These are phyloP conservation scores for Anethum foeniculum DNA, from an alignment of 140 eudicot genomes.

Conservation along the genomic window DNA sequence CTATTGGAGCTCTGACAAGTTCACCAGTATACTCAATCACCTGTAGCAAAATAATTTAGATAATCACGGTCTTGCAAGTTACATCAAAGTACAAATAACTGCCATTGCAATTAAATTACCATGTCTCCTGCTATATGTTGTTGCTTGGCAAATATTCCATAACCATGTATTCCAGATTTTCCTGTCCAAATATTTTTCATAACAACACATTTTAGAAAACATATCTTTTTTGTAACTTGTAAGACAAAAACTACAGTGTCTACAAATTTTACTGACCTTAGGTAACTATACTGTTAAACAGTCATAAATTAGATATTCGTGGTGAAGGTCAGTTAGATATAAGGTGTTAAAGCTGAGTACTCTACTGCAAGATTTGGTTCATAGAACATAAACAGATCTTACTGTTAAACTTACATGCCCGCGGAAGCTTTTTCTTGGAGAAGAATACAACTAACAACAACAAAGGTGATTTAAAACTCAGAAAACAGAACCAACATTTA, in stretches of 20 bases:
- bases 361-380: neutral
- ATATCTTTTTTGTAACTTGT: neutral
- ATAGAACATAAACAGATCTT: neutral
- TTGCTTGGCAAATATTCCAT: slow-evolving; percentile 78
- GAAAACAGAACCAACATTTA: neutral
- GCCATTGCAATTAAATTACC: slow-evolving; percentile 27
- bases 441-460: neutral
- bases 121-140: slow-evolving; percentile 98
- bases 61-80: neutral
- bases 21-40: slow-evolving; percentile 94
- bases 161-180: slow-evolving; percentile 94
- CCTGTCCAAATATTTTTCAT: slow-evolving; percentile 26
- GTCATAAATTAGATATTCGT: neutral
- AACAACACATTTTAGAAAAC: neutral
- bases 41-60: slow-evolving; percentile 25
- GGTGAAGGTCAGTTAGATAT: neutral
- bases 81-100: neutral
- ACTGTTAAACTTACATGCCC: neutral
- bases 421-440: neutral
- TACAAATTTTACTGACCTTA: neutral
- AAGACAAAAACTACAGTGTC: neutral
- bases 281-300: neutral
- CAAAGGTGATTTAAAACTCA: neutral
- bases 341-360: neutral
- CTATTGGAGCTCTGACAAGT: slow-evolving; percentile 78